phyloP scores from a whole-genome alignment of 148 eudicot species.

The Rheum nobile region DNA sequence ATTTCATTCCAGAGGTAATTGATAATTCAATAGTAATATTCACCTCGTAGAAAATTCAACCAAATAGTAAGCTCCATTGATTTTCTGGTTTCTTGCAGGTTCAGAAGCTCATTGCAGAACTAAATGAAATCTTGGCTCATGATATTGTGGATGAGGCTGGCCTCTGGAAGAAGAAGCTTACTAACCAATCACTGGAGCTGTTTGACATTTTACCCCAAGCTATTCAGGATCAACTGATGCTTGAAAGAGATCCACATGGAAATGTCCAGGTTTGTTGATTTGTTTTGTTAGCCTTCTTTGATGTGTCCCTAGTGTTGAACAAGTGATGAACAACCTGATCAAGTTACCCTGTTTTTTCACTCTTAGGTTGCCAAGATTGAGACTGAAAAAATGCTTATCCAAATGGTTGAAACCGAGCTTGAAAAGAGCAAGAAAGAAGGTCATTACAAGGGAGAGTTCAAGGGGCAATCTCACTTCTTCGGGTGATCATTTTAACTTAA shows the following conservation, averaged over 20 bases:
- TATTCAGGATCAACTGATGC: conserved; percentile 89
- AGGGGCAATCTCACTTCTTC: conserved; percentile 90
- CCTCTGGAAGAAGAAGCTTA: conserved; percentile 66
- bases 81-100: conserved; percentile 40
- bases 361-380: conserved; percentile 88
- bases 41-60: neutral
- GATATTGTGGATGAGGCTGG: conserved; percentile 76
- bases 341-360: neutral
- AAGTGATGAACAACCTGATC: neutral
- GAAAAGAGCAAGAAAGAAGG: conserved; percentile 56
- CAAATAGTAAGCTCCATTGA: neutral
- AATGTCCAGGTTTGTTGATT: conserved; percentile 58
- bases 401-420: conserved; percentile 92
- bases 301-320: neutral
- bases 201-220: conserved; percentile 75
- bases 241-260: conserved; percentile 93
- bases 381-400: conserved; percentile 94
- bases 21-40: neutral
- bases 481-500: conserved; percentile 31
- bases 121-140: conserved; percentile 85
- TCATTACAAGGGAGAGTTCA: conserved; percentile 51
- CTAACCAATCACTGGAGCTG: conserved; percentile 43
- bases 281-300: neutral
- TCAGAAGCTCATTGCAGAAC: conserved; percentile 78
- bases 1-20: conserved; percentile 89